Evolutionary conservation across 139 green algal genomes (phyloP), one percentile per base, ranked within the genome.

Genomic region (Chlamydomonas incerta): DNA sequence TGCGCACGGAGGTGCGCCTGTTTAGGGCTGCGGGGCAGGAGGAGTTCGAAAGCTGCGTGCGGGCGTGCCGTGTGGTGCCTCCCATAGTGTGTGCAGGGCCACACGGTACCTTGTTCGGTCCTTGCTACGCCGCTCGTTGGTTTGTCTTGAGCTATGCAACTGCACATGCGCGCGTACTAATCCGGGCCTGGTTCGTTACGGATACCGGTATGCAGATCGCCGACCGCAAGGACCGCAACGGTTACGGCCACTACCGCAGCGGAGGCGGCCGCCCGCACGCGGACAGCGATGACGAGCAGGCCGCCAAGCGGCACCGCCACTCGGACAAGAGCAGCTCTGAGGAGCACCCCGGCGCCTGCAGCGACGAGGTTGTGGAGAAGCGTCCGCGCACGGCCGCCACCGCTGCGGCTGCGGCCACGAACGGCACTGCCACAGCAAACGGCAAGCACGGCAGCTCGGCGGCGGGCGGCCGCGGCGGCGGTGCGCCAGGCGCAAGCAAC

Each of bases 141-240:
- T n/a, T n/a, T n/a, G n/a, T n/a, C n/a, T n/a, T n/a, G n/a, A n/a
- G n/a, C n/a, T n/a, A n/a, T n/a, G n/a, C n/a, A n/a, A n/a, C n/a
- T n/a, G n/a, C n/a, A n/a, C n/a, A n/a, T n/a, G n/a, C n/a, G n/a
- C n/a, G n/a, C n/a, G n/a, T n/a, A n/a, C n/a, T n/a, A n/a, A n/a
- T n/a, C n/a, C n/a, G n/a, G n/a, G n/a, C n/a, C n/a, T n/a, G n/a
- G n/a, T n/a, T n/a, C n/a, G n/a, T n/a, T n/a, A n/a, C n/a, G n/a
- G n/a, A n/a, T n/a, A n/a, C n/a, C n/a, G n/a, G n/a, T n/a, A n/a
- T n/a, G n/a, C 81, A 90, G 88, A 72, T 88, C 52, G 81, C 74
- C 13, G 88, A 90, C 33, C 88, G 88, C 60, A 92, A 90, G 62
- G 85, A 92, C 13, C 85, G 88, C 74, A 90, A 88, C 47, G 81